Evolutionary conservation across 495 filamentous ascomycete genomes (phyloP).

Genomic region (Trichoderma erinaceum): DNA sequence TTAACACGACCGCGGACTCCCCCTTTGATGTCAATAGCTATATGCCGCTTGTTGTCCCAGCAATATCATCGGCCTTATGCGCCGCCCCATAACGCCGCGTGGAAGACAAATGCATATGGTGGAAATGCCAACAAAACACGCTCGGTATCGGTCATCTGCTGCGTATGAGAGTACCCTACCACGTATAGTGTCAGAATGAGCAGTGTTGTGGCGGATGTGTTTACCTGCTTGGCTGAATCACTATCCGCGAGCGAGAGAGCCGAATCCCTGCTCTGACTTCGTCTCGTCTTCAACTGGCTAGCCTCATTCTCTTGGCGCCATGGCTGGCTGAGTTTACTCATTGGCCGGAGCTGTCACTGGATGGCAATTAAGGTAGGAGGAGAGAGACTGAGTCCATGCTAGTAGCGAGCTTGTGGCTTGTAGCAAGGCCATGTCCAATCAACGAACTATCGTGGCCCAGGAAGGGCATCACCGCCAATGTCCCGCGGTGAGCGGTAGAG

Average conservation of each 20-base stretch:
- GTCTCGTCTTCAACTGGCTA: neutral
- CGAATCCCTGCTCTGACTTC: neutral
- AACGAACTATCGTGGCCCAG: neutral
- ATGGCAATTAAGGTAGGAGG: neutral
- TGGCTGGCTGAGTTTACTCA: neutral
- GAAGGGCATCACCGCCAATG: neutral
- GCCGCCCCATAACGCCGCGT: too few species aligned
- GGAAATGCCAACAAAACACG: too few species aligned
- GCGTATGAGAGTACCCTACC: too few species aligned
- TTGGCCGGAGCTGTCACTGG: neutral
- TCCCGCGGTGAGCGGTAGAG: neutral
- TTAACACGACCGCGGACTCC: neutral
- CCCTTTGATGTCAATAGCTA: neutral
- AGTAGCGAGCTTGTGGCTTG: neutral
- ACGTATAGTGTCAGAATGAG: neutral
- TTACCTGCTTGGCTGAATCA: neutral
- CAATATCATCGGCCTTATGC: neutral
- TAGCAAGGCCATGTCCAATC: neutral
- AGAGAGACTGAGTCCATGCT: neutral
- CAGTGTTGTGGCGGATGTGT: neutral
- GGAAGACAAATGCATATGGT: too few species aligned
- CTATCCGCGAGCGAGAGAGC: neutral
- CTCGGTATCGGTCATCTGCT: too few species aligned
- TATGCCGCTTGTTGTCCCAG: neutral
- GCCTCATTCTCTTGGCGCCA: neutral